phyloP scores from a whole-genome alignment of 2,329 filamentous ascomycete species.

The Fusarium palustre region DNA sequence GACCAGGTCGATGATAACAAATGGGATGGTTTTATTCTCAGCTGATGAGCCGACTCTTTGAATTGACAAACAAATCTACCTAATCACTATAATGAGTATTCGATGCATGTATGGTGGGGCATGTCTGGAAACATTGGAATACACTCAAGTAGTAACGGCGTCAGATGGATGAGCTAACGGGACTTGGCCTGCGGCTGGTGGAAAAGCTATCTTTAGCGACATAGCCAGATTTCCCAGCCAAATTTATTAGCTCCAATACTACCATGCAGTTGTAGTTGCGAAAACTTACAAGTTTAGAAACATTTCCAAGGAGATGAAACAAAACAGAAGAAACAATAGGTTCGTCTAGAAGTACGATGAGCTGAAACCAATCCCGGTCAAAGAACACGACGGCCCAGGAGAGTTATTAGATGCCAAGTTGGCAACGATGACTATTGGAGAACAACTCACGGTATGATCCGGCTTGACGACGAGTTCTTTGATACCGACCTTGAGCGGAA shows the following conservation, averaged over 20 bases:
- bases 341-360: neutral
- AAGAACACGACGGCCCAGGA: neutral
- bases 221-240: constrained; percentile 5
- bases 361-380: neutral
- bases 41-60: neutral
- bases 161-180: neutral
- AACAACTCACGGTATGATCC: neutral
- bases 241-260: neutral
- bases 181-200: constrained; percentile 1
- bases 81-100: constrained; percentile 1
- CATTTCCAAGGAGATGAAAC: constrained; percentile 7
- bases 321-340: neutral
- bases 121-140: neutral
- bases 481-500: neutral
- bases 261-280: constrained; percentile 6
- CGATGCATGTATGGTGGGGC: neutral
- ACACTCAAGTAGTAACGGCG: neutral
- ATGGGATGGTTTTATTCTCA: neutral
- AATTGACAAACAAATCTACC: constrained; percentile 7
- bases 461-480: neutral
- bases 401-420: neutral
- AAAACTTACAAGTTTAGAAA: constrained; percentile 16
- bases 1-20: neutral
- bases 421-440: neutral
- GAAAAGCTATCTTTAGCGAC: constrained; percentile 34